Conservation (phyloP, 352 stramenopile genomes). For the Phytophthora gonapodyides region DNA sequence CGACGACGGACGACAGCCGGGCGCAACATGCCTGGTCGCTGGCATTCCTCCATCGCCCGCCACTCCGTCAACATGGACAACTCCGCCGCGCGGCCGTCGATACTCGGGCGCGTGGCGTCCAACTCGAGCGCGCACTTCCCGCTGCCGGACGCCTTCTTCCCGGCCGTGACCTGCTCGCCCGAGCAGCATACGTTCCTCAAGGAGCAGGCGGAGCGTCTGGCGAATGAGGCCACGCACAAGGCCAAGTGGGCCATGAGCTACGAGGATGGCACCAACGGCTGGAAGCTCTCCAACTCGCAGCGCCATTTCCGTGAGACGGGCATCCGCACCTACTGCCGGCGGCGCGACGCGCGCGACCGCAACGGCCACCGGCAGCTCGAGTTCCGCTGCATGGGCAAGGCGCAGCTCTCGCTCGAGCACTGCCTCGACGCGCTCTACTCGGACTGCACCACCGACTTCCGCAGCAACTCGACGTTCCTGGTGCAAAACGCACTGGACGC, state of each 20-base stretch:
- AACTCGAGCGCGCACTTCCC: slow-evolving; percentile 39
- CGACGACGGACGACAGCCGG: too few species aligned
- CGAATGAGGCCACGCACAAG: slow-evolving; percentile 38
- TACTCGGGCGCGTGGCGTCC: slow-evolving; percentile 41
- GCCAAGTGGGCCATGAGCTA: slow-evolving; percentile 68
- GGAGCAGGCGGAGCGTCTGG: slow-evolving; percentile 43
- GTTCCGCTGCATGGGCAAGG: slow-evolving; percentile 70
- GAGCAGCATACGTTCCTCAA: slow-evolving; percentile 48
- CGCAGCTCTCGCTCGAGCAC: slow-evolving; percentile 49
- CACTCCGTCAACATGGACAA: slow-evolving; percentile 34
- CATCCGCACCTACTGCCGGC: slow-evolving; percentile 62
- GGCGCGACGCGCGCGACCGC: slow-evolving; percentile 41
- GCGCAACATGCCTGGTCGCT: too few species aligned
- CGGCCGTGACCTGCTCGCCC: slow-evolving; percentile 35
- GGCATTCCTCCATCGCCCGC: background rate
- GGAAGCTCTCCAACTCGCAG: slow-evolving; percentile 74
- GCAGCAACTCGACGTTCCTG: slow-evolving; percentile 58
- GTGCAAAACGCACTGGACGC: slow-evolving; percentile 65
- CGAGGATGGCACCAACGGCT: slow-evolving; percentile 59
- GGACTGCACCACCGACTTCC: slow-evolving; percentile 63
- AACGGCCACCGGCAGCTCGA: slow-evolving; percentile 47
- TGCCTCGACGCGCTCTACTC: slow-evolving; percentile 63
- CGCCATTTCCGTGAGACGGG: slow-evolving; percentile 69
- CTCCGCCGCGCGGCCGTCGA: slow-evolving; percentile 42
- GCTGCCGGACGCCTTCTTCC: slow-evolving; percentile 53